Conservation (phyloP, 2,329 filamentous ascomycete species). For the Sarocladium kiliense region DNA sequence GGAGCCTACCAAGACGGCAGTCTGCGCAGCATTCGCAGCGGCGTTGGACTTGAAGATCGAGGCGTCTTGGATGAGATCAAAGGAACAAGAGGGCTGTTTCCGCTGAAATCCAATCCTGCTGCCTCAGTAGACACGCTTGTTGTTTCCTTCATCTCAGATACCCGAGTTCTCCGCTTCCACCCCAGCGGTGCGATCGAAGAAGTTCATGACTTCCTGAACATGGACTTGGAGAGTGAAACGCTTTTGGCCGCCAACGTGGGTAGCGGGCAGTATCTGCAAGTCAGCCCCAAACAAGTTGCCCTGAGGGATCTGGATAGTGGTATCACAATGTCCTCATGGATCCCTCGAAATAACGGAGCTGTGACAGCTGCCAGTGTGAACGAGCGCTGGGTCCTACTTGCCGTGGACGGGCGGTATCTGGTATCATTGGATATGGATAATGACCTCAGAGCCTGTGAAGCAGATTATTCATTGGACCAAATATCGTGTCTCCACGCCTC, state of each 20-base stretch:
- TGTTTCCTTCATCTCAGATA: conserved; percentile 78
- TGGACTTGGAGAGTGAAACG: conserved; percentile 66
- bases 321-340: conserved; percentile 55
- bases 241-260: conserved; percentile 64
- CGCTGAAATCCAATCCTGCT: conserved; percentile 48
- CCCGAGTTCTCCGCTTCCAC: conserved; percentile 75
- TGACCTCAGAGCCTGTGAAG: conserved; percentile 42
- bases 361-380: conserved; percentile 81
- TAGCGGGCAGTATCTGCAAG: conserved; percentile 63
- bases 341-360: conserved; percentile 37
- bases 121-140: conserved; percentile 64
- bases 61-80: conserved; percentile 77
- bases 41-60: conserved; percentile 84
- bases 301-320: conserved; percentile 58
- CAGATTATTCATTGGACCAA: conserved; percentile 48
- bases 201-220: conserved; percentile 66
- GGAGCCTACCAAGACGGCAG: conserved; percentile 87
- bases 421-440: conserved; percentile 61
- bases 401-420: conserved; percentile 68
- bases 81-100: conserved; percentile 68
- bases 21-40: conserved; percentile 84
- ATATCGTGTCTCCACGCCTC: conserved; percentile 81
- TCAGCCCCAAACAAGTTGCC: conserved; percentile 60
- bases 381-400: conserved; percentile 62
- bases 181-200: conserved; percentile 78